A percentile compares a stretch with the other conserved stretches of the same genome.
Conservation (phyloP, 108 stramenopile genomes). For the Pseudonitzschia multistriata region DNA sequence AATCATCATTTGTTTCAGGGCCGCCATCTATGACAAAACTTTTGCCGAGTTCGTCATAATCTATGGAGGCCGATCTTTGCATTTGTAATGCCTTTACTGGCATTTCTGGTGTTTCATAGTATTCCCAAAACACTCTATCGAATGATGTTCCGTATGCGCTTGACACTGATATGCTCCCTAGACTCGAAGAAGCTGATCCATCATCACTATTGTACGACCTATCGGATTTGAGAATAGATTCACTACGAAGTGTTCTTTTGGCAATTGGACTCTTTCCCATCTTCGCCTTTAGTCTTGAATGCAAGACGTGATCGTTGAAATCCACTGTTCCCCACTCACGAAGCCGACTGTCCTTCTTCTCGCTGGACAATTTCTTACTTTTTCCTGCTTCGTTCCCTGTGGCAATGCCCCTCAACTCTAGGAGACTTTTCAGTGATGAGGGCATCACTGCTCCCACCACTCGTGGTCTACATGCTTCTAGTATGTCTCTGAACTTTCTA, state of each 20-base stretch:
- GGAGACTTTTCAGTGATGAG: slow-evolving; percentile 32
- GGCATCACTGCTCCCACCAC: slow-evolving; percentile 37
- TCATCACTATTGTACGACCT: slow-evolving; percentile 16
- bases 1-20: slow-evolving; percentile 17
- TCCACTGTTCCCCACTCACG: slow-evolving; percentile 37
- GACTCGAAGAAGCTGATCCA: slow-evolving; percentile 41
- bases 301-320: slow-evolving; percentile 23
- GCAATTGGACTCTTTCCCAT: slow-evolving; percentile 14
- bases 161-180: slow-evolving; percentile 37
- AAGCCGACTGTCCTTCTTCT: slow-evolving; percentile 4
- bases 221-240: background rate
- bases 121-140: slow-evolving; percentile 41
- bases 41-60: slow-evolving; percentile 18
- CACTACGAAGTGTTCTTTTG: background rate
- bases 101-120: slow-evolving; percentile 16
- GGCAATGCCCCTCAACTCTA: slow-evolving; percentile 30
- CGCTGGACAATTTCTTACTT: slow-evolving; percentile 1
- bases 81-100: slow-evolving; percentile 30
- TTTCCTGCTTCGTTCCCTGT: slow-evolving; percentile 19
- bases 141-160: slow-evolving; percentile 40
- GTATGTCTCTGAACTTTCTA: slow-evolving; percentile 75
- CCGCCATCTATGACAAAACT: background rate
- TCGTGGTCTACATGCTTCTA: slow-evolving; percentile 81
- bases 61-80: slow-evolving; percentile 42
- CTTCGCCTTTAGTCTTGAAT: slow-evolving; percentile 6